A percentile compares a stretch with the other conserved stretches of the same genome.
These are phyloP conservation scores for Neospermospora avenae DNA, from an alignment of 2,329 filamentous ascomycete species.

Conservation along the genomic window DNA sequence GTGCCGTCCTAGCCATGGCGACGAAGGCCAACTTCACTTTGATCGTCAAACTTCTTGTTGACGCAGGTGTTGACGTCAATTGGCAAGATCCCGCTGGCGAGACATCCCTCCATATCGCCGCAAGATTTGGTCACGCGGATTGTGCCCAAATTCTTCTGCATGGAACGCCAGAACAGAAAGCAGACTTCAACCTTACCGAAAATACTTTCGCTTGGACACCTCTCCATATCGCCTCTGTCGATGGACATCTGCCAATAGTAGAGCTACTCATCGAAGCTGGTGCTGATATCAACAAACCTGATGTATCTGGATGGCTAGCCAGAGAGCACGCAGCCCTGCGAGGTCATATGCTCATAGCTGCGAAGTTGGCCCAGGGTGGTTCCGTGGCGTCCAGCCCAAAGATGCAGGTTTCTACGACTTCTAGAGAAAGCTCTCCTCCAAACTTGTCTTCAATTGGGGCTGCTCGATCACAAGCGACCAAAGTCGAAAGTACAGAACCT, in stretches of 20 bases:
- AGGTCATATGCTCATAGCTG: constrained; percentile 80
- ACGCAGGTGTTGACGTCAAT: constrained; percentile 89
- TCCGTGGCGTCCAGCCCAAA: constrained; percentile 27
- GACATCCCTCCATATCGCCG: constrained; percentile 87
- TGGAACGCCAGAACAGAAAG: constrained; percentile 67
- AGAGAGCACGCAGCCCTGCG: constrained; percentile 89
- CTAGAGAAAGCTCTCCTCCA: constrained; percentile 41
- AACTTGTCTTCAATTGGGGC: constrained; percentile 60
- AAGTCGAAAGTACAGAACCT: constrained; percentile 63
- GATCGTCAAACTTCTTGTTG: constrained; percentile 84
- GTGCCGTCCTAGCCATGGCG: constrained; percentile 81
- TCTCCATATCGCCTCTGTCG: constrained; percentile 88
- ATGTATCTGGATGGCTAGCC: constrained; percentile 91
- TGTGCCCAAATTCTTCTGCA: constrained; percentile 75
- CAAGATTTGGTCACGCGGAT: constrained; percentile 78
- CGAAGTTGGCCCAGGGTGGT: constrained; percentile 52
- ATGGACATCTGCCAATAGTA: constrained; percentile 74
- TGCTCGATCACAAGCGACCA: constrained; percentile 45
- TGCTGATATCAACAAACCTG: constrained; percentile 68
- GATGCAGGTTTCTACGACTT: constrained; percentile 33
- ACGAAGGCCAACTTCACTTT: constrained; percentile 81
- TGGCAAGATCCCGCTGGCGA: constrained; percentile 89
- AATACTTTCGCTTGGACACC: constrained; percentile 91
- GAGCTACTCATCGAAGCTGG: constrained; percentile 75
- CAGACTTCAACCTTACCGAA: constrained; percentile 73